Conservation (phyloP, 2,329 filamentous ascomycete genomes). For the Exophiala alcalophila region DNA sequence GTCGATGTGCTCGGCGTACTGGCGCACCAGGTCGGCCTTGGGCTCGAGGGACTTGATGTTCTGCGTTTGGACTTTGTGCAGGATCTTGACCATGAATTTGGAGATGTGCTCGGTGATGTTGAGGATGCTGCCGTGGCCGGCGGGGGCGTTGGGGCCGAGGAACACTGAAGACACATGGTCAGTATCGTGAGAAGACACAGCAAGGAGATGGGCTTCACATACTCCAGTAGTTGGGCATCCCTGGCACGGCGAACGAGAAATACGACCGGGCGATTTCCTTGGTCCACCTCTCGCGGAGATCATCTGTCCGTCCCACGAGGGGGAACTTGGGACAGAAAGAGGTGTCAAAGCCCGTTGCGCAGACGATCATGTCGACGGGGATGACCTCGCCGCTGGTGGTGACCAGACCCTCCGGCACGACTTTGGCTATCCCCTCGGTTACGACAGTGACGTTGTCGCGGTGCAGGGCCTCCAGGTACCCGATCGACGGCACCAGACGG, state of each 20-base stretch:
- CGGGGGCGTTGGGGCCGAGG: constrained; percentile 35
- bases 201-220: not conserved
- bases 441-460: constrained; percentile 53
- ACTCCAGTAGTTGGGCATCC: constrained; percentile 1
- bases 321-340: constrained; percentile 2
- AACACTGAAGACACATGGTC: constrained; percentile 30
- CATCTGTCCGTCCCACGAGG: constrained; percentile 1
- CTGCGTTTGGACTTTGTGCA: constrained; percentile 40
- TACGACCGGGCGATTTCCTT: not conserved
- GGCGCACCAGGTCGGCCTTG: constrained; percentile 29
- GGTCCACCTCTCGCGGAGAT: too few relatives aligned
- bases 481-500: too few relatives aligned
- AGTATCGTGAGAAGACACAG: not conserved
- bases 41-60: constrained; percentile 41
- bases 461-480: too few relatives aligned
- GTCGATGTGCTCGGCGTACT: constrained; percentile 40
- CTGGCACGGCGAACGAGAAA: not conserved
- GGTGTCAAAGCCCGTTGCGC: constrained; percentile 7
- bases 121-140: constrained; percentile 46
- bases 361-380: constrained; percentile 30
- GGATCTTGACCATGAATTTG: constrained; percentile 38
- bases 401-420: constrained; percentile 42
- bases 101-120: constrained; percentile 41
- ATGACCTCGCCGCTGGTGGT: constrained; percentile 8
- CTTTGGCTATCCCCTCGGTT: constrained; percentile 44